Evolutionary conservation across 768 basidiomycete genomes (phyloP).

Genomic region (Boletus reticulatus): DNA sequence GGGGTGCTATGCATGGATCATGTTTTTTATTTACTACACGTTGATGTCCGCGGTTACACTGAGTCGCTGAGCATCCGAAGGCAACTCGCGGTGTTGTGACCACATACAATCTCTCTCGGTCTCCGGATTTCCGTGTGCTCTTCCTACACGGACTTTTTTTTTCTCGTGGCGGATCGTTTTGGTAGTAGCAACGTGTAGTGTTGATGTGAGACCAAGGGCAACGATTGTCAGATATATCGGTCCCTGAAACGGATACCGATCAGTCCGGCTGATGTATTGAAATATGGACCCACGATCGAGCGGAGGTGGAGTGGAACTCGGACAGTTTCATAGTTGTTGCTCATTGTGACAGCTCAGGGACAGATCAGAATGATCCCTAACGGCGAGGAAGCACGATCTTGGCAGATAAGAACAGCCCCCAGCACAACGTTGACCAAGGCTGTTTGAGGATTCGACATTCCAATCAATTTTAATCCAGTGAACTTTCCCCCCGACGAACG

Average conservation of each 20-base stretch:
- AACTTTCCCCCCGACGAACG: not conserved
- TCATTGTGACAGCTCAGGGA: not conserved
- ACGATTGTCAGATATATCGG: not conserved
- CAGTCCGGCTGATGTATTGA: not conserved
- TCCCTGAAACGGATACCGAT: not conserved
- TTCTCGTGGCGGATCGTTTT: too few species aligned
- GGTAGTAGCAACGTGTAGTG: not conserved
- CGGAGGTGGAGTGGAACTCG: too few species aligned
- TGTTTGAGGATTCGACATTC: slow-evolving; percentile 1
- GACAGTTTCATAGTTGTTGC: too few species aligned
- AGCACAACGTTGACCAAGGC: not conserved
- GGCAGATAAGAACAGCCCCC: not conserved
- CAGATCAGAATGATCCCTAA: not conserved
- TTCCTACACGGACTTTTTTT: not conserved
- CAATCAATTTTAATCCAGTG: not conserved
- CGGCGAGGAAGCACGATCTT: not conserved
- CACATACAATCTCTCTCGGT: not conserved
- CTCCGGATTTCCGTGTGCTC: not conserved
- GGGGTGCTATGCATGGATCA: not conserved
- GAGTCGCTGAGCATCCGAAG: not conserved
- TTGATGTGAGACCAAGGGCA: not conserved
- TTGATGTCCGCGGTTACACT: not conserved
- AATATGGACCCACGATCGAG: not conserved
- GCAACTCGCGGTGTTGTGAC: not conserved
- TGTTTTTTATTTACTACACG: not conserved